Conservation (phyloP, 2,329 filamentous ascomycete genomes). For the Aspergillus brunneoviolaceus region DNA sequence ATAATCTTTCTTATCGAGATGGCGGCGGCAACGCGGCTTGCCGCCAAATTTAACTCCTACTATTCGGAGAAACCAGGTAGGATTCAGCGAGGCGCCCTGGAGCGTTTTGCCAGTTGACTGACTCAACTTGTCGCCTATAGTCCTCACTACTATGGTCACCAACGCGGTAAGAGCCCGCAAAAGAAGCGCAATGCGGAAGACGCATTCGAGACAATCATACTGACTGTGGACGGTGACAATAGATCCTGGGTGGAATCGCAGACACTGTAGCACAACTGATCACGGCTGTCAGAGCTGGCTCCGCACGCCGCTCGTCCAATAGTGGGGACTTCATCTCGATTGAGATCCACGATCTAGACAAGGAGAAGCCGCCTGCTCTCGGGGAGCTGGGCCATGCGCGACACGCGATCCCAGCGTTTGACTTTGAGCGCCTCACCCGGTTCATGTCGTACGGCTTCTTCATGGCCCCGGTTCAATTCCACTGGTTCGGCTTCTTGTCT, state of each 20-base stretch:
- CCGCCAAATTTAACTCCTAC: constrained; percentile 86
- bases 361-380: constrained; percentile 67
- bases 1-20: constrained; percentile 86
- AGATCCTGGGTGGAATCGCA: constrained; percentile 87
- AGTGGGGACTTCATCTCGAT: constrained; percentile 74
- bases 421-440: constrained; percentile 88
- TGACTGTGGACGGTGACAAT: constrained; percentile 12
- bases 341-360: constrained; percentile 84
- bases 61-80: constrained; percentile 85
- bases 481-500: constrained; percentile 89
- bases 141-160: constrained; percentile 98
- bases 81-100: constrained; percentile 25
- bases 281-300: constrained; percentile 67
- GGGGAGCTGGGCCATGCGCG: constrained; percentile 66
- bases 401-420: constrained; percentile 74
- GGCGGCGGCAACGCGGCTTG: constrained; percentile 76
- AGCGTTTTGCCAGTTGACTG: constrained; percentile 11
- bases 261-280: constrained; percentile 95
- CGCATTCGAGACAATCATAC: constrained; percentile 7
- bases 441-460: constrained; percentile 98
- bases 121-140: constrained; percentile 44
- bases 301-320: constrained; percentile 58
- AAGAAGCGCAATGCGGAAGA: not conserved
- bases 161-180: constrained; percentile 67
- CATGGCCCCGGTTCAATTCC: constrained; percentile 93